These are phyloP conservation scores for Phoma sp. DNA, from an alignment of 2,329 filamentous ascomycete species.

Conservation along the genomic window DNA sequence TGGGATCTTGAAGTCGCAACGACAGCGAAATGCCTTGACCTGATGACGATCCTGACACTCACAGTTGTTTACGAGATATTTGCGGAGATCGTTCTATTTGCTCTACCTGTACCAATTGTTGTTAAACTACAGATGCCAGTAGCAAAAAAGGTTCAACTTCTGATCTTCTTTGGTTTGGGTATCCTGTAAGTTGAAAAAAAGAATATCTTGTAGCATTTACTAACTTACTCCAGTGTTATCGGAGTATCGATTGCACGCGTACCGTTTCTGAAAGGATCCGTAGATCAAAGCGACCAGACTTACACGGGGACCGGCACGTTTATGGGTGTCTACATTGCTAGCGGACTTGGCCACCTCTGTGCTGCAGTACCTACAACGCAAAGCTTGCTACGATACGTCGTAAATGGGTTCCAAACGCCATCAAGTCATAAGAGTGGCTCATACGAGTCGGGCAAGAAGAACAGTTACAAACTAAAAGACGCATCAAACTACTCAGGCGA, in stretches of 20 bases:
- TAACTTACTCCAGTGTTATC: neutral
- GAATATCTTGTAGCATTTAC: neutral
- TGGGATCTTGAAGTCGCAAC: neutral
- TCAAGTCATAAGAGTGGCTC: neutral
- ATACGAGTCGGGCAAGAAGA: neutral
- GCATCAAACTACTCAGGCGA: neutral
- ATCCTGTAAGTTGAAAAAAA: neutral
- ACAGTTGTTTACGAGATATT: neutral
- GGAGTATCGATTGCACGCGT: neutral
- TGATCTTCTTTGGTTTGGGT: neutral
- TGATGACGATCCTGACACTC: neutral
- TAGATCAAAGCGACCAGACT: neutral
- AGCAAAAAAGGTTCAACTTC: neutral
- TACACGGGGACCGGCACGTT: neutral
- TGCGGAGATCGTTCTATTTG: neutral
- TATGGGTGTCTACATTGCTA: neutral
- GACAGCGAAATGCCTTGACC: neutral
- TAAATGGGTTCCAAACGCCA: neutral
- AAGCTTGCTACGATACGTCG: neutral
- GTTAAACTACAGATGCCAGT: neutral
- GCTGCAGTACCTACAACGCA: neutral
- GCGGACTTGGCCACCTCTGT: neutral
- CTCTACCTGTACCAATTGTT: neutral
- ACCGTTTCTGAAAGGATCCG: neutral
- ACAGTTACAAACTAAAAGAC: neutral